Percentiles rank a stretch among this genome's conserved stretches.
Evolutionary conservation across 257 asterid genomes (phyloP).

Genomic region (Lavandula angustifolia): DNA sequence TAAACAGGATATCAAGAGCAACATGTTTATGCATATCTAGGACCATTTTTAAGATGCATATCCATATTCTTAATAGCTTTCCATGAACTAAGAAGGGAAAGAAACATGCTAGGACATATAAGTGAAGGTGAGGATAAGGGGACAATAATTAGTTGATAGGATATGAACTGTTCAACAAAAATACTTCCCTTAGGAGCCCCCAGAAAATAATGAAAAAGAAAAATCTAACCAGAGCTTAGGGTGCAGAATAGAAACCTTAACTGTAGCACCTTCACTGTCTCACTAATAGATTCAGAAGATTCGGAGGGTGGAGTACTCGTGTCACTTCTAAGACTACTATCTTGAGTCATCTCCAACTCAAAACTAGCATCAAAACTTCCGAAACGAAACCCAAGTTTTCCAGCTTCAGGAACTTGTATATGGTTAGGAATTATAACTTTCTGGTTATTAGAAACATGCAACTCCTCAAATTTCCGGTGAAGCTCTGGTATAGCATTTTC

Average conservation of each 20-base stretch:
- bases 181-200: background rate
- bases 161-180: background rate
- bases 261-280: conserved; percentile 48
- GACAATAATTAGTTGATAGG: background rate
- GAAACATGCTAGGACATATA: background rate
- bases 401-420: conserved; percentile 78
- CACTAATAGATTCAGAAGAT: conserved; percentile 54
- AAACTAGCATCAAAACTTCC: conserved; percentile 85
- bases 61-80: background rate
- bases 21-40: background rate
- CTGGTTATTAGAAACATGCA: conserved; percentile 54
- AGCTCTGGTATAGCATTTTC: conserved; percentile 53
- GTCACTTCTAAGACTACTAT: conserved; percentile 39
- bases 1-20: conserved; percentile 8
- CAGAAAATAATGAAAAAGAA: background rate
- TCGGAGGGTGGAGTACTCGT: conserved; percentile 48
- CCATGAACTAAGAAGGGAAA: background rate
- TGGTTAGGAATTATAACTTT: conserved; percentile 82
- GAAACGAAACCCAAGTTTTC: conserved; percentile 81
- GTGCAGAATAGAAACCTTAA: conserved; percentile 51
- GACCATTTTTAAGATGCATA: background rate
- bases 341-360: conserved; percentile 48
- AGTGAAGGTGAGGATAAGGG: background rate
- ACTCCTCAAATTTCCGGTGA: conserved; percentile 61
- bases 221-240: conserved; percentile 9